Evolutionary conservation across 768 basidiomycete genomes (phyloP), one percentile per base, ranked within the genome.

Genomic region (Dictyophora rubrovolvata): DNA sequence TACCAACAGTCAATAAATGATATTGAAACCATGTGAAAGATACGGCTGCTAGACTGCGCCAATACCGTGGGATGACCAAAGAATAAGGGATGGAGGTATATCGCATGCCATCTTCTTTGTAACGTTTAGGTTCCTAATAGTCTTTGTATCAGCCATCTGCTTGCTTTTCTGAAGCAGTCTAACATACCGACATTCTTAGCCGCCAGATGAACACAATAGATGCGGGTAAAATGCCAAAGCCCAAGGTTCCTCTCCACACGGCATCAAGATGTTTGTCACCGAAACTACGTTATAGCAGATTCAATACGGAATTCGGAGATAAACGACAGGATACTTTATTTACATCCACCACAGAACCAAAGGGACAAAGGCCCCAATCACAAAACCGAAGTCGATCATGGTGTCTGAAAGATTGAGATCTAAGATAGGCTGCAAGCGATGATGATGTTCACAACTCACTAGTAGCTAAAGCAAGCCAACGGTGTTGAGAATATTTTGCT

Each of bases 311-410:
- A 28, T 2, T 28, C 7, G 2, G 7, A 28, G 7, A 7, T 28
- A 28, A 28, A 28, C 28, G 28, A 49, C 17, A 5, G 20, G 18
- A 20, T 49, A 33, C 50, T n/a, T n/a, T n/a, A n/a, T 84, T 49
- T 62, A 89, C 85, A 94, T 94, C 92, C 90, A 93, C 67, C 82
- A 89, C 34, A 93, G 74, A 23, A 94, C 86, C 5, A 94, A 77
- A 12, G 91, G 90, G 3, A 89, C 85, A 62, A 93, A 92, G 12
- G 87, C 77, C 6, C 86, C 73, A 51, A 93, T 66, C 46, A 90
- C 89, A 67, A 91, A 91, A 47, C 88, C 89, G 58, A 84, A 72
- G 67, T 90, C 93, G 64, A 93, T 90, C 92, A 93, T 93, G 5
- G 77, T 69, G 65, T 91, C 88, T 89, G 61, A n/a, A 35, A 16